phyloP scores from a whole-genome alignment of 2,329 filamentous ascomycete genomes.

The Shiraia sp. region DNA sequence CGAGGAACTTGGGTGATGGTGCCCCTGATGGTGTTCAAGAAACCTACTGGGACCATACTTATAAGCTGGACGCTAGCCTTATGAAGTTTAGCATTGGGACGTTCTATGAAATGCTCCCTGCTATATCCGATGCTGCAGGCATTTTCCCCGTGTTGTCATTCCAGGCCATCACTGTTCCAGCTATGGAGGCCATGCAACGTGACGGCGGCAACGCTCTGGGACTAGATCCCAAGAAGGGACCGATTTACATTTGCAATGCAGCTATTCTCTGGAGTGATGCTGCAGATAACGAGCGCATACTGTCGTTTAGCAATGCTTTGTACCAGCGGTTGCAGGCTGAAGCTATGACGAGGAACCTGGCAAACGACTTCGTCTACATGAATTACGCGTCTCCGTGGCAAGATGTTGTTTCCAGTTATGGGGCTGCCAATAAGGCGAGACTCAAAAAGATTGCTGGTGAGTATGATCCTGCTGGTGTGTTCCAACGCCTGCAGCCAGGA shows the following conservation, averaged over 20 bases:
- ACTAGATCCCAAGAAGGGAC: slow-evolving; percentile 22
- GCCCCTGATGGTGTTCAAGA: slow-evolving; percentile 21
- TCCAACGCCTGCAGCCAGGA: slow-evolving; percentile 24
- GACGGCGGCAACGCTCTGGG: slow-evolving; percentile 38
- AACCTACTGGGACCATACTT: slow-evolving; percentile 31
- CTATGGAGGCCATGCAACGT: slow-evolving; percentile 29
- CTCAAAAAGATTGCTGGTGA: slow-evolving; percentile 15
- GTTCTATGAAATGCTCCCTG: slow-evolving; percentile 27
- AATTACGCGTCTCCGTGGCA: slow-evolving; percentile 53
- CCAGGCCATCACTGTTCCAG: slow-evolving; percentile 31
- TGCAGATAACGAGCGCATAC: slow-evolving; percentile 27
- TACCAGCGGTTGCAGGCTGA: slow-evolving; percentile 12
- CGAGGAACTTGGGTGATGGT: slow-evolving; percentile 20
- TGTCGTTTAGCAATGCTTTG: slow-evolving; percentile 25
- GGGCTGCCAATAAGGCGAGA: slow-evolving; percentile 37
- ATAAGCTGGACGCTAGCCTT: slow-evolving; percentile 29
- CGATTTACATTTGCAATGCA: slow-evolving; percentile 25
- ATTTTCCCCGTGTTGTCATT: slow-evolving; percentile 31
- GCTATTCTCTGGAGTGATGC: slow-evolving; percentile 27
- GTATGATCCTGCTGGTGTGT: slow-evolving; percentile 22
- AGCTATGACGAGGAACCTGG: slow-evolving; percentile 12
- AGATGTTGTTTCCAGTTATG: slow-evolving; percentile 49
- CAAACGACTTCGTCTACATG: slow-evolving; percentile 47
- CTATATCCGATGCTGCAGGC: slow-evolving; percentile 20
- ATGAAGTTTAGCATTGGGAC: slow-evolving; percentile 21